phyloP scores from a whole-genome alignment of 768 basidiomycete genomes.

The Sporobolomyces phaffii region DNA sequence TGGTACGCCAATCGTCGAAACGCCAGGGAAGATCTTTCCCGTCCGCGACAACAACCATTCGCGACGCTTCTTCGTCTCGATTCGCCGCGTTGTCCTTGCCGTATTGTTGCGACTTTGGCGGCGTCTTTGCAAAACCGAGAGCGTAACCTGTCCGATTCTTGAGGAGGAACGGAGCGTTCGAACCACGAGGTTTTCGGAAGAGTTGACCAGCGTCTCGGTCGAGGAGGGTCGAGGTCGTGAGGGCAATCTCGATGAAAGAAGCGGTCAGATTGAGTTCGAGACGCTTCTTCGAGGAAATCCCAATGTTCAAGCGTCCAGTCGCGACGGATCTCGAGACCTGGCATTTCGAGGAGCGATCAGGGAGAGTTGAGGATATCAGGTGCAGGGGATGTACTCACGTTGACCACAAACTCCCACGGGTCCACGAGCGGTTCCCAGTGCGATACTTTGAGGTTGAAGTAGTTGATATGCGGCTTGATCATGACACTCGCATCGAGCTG shows the following conservation, averaged over 20 bases:
- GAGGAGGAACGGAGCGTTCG: slow-evolving; percentile 87
- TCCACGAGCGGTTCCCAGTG: slow-evolving; percentile 98
- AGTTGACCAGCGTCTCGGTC: slow-evolving; percentile 66
- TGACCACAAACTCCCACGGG: slow-evolving; percentile 81
- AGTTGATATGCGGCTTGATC: slow-evolving; percentile 75
- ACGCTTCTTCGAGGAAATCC: slow-evolving; percentile 66
- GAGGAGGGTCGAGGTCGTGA: slow-evolving; percentile 67
- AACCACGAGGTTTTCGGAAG: slow-evolving; percentile 71
- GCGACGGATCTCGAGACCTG: slow-evolving; percentile 32
- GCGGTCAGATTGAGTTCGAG: slow-evolving; percentile 87
- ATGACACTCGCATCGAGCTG: slow-evolving; percentile 80
- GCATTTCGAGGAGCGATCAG: not conserved
- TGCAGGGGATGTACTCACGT: slow-evolving; percentile 50
- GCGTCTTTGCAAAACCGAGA: slow-evolving; percentile 67
- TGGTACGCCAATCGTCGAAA: slow-evolving; percentile 90
- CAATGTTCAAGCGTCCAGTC: slow-evolving; percentile 52
- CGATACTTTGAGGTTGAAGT: slow-evolving; percentile 95
- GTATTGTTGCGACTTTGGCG: slow-evolving; percentile 50
- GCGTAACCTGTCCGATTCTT: slow-evolving; percentile 84
- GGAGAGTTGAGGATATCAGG: not conserved
- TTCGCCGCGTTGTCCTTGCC: slow-evolving; percentile 51
- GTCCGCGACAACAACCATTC: slow-evolving; percentile 53
- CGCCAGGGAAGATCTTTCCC: slow-evolving; percentile 84
- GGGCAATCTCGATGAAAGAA: slow-evolving; percentile 76
- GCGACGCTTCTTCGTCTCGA: not conserved